These are phyloP conservation scores for Mycena amicta DNA, from an alignment of 768 basidiomycete species.

Conservation along the genomic window DNA sequence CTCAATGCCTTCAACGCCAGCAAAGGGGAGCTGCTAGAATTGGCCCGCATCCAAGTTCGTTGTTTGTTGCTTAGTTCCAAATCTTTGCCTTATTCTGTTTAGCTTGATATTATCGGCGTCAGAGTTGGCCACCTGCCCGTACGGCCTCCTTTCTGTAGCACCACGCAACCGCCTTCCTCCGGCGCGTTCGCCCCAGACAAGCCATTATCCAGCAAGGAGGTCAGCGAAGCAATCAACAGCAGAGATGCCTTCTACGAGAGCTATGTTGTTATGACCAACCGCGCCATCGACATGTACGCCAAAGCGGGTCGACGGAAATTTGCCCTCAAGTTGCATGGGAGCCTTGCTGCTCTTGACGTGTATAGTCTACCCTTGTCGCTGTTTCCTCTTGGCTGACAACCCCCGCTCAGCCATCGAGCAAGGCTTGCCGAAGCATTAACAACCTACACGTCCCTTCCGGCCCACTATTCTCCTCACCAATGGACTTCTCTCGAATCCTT, in stretches of 20 bases:
- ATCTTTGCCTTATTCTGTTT: constrained; percentile 5
- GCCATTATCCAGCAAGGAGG: constrained; percentile 60
- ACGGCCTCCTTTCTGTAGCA: constrained; percentile 70
- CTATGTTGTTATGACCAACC: constrained; percentile 75
- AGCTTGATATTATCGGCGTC: constrained; percentile 90
- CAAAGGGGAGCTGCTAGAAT: constrained; percentile 86
- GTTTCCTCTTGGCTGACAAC: constrained; percentile 1
- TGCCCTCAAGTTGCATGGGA: constrained; percentile 83
- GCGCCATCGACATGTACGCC: constrained; percentile 82
- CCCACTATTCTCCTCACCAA: constrained; percentile 79
- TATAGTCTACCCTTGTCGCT: constrained; percentile 51
- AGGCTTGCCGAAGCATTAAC: constrained; percentile 63
- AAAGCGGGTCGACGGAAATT: constrained; percentile 84
- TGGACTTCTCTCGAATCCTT: constrained; percentile 82
- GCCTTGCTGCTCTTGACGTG: constrained; percentile 87
- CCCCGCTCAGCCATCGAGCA: constrained; percentile 59
- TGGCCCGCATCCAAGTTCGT: constrained; percentile 84
- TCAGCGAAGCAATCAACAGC: constrained; percentile 59
- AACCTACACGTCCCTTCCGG: constrained; percentile 79
- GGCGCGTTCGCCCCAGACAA: constrained; percentile 26
- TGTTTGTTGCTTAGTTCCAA: constrained; percentile 1
- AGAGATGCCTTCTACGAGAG: constrained; percentile 72
- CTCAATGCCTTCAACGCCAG: constrained; percentile 65
- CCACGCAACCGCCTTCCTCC: constrained; percentile 30
- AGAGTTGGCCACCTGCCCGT: constrained; percentile 69